phyloP scores from a whole-genome alignment of 306 rosid genomes.

The Begonia masoniana region DNA sequence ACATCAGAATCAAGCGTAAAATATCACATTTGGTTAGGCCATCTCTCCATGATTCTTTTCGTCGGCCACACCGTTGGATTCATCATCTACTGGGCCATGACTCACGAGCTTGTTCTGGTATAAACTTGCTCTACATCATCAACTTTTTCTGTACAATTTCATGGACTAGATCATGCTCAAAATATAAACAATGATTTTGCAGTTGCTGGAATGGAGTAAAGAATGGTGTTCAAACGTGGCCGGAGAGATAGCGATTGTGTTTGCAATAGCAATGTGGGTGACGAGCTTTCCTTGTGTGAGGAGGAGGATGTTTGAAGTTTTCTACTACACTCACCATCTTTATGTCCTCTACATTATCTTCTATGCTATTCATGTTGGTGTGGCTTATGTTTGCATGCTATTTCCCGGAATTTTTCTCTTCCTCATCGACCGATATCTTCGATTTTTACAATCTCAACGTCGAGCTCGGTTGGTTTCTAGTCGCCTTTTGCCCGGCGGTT shows the following conservation, averaged over 20 bases:
- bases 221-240: constrained; percentile 42
- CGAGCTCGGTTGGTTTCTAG: constrained; percentile 27
- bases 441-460: constrained; percentile 50
- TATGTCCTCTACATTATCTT: constrained; percentile 44
- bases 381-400: constrained; percentile 30
- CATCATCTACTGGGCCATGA: constrained; percentile 46
- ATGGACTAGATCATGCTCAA: too few relatives aligned
- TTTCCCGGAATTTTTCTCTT: constrained; percentile 64
- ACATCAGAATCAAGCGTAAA: constrained; percentile 64
- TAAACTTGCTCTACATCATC: constrained; percentile 1
- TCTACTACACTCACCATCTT: constrained; percentile 62
- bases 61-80: constrained; percentile 39
- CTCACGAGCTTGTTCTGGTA: constrained; percentile 16
- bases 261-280: constrained; percentile 44
- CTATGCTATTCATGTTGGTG: constrained; percentile 50
- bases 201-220: constrained; percentile 41
- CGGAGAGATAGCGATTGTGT: constrained; percentile 34
- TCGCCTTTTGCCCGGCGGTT: constrained; percentile 39
- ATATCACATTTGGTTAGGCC: constrained; percentile 68
- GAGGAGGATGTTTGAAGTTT: constrained; percentile 54
- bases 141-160: too few relatives aligned
- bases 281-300: constrained; percentile 32
- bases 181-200: background rate
- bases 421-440: constrained; percentile 39
- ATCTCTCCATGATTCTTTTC: constrained; percentile 47